phyloP scores from a whole-genome alignment of 768 basidiomycete genomes.

The Amanita exitialis region DNA sequence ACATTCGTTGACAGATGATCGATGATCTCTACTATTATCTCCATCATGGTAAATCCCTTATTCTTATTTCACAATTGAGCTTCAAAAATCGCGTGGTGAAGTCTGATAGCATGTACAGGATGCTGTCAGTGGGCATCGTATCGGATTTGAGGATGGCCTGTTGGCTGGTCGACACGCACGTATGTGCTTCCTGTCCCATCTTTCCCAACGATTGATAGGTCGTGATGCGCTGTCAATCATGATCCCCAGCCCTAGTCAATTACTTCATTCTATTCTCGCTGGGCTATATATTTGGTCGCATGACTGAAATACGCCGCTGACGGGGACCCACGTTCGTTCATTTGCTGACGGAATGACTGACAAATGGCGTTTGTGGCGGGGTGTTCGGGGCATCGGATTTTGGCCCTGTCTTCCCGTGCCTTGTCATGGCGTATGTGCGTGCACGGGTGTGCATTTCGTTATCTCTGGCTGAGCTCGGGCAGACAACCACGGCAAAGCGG shows the following conservation, averaged over 20 bases:
- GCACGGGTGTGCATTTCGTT: too few species aligned
- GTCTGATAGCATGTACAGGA: conserved; percentile 85
- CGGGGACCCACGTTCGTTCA: background rate
- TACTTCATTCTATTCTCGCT: background rate
- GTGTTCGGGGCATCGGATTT: background rate
- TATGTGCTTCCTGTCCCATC: conserved; percentile 2
- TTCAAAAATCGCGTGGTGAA: conserved; percentile 61
- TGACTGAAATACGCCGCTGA: background rate
- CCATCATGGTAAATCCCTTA: conserved; percentile 64
- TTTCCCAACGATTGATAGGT: background rate
- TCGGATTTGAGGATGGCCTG: too few species aligned
- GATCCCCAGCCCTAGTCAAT: background rate
- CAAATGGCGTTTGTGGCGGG: conserved; percentile 2
- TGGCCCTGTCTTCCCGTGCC: background rate
- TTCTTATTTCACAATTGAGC: conserved; percentile 63
- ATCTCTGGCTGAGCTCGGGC: background rate
- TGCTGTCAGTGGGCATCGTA: conserved; percentile 71
- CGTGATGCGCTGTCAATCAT: background rate
- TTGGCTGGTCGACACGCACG: conserved; percentile 65
- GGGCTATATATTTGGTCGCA: background rate
- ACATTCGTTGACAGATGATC: conserved; percentile 47
- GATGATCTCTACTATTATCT: conserved; percentile 78
- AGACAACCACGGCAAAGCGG: conserved; percentile 68
- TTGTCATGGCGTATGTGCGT: background rate
- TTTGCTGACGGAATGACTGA: background rate